Evolutionary conservation across 345 rosid species (phyloP), one percentile per base, ranked within the genome.

Genomic region (Linum trigynum): DNA sequence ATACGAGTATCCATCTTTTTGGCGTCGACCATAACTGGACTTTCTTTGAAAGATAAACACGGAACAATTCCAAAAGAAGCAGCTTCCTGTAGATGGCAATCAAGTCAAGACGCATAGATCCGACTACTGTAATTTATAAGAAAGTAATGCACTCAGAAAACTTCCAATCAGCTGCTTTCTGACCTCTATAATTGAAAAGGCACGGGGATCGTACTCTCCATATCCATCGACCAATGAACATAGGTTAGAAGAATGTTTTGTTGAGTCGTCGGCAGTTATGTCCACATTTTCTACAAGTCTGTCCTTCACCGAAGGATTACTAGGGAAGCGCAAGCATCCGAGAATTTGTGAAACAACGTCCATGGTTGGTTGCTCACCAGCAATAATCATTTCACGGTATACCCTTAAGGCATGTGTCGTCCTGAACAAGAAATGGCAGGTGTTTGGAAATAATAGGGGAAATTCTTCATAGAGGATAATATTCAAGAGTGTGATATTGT

Each of bases 161-260:
- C 76, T 85, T 69, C 87, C 96, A 32, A 89, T 35, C 68, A 65
- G 61, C 59, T 55, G 70, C 15, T 16, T 40, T 62, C 79, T 64
- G 64, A 91, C 98, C 98, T 86, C 95, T 66, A 89, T 87, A 65
- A 89, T 65, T 45, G 96, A 89, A 66, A 91, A 87, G 66, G 98
- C 94, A 74, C 97, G 81, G 71, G 98, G 90, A 72, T 92, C 98
- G 63, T 86, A 92, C 79, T 92, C 97, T 71, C 88, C 98, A 79
- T 89, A 92, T 71, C 97, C 97, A 69, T 92, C 98, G 2, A 92
- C 77, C 66, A 89, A 69, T 32, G 96, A 84, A 74, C 79, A 75
- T 39, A 87, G 82, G 67, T 82, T 84, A 39, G 80, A 78, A 67
- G 36, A 92, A 80, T 75, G 71, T 68, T 43, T 56, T 73, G 65